Percentiles rank a stretch among this genome's conserved stretches.
These are phyloP conservation scores for Jamesozyma hellenica DNA, from an alignment of 805 yeast species.

Conservation along the genomic window DNA sequence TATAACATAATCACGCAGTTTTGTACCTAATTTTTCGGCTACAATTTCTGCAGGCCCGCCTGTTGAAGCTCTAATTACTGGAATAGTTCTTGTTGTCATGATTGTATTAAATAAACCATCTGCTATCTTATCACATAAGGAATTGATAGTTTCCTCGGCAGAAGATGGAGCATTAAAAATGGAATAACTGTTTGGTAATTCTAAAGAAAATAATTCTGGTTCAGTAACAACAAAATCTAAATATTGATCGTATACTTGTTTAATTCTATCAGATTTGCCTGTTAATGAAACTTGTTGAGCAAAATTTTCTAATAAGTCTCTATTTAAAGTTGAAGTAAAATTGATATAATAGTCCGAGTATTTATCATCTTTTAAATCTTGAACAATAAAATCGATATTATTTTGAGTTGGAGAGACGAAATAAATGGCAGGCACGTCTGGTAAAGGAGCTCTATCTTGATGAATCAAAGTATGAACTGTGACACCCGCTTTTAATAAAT, in stretches of 20 bases:
- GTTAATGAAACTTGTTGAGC: constrained; percentile 70
- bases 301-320: constrained; percentile 77
- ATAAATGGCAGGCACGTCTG: constrained; percentile 91
- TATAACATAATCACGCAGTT: constrained; percentile 74
- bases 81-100: constrained; percentile 68
- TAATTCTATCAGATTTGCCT: constrained; percentile 61
- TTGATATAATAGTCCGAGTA: constrained; percentile 77
- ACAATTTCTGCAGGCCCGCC: constrained; percentile 95
- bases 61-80: constrained; percentile 80
- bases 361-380: constrained; percentile 63
- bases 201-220: constrained; percentile 78
- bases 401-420: constrained; percentile 80
- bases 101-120: constrained; percentile 72
- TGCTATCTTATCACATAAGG: constrained; percentile 59
- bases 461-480: constrained; percentile 76
- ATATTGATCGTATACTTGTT: constrained; percentile 91
- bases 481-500: constrained; percentile 78
- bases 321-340: constrained; percentile 68
- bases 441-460: constrained; percentile 67
- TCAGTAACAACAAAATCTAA: constrained; percentile 87
- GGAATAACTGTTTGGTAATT: constrained; percentile 54
- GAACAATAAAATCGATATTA: constrained; percentile 57
- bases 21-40: constrained; percentile 76
- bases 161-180: constrained; percentile 61
- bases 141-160: constrained; percentile 63